Evolutionary conservation across 2,329 filamentous ascomycete species (phyloP).

Genomic region (Trichoderma sp.): DNA sequence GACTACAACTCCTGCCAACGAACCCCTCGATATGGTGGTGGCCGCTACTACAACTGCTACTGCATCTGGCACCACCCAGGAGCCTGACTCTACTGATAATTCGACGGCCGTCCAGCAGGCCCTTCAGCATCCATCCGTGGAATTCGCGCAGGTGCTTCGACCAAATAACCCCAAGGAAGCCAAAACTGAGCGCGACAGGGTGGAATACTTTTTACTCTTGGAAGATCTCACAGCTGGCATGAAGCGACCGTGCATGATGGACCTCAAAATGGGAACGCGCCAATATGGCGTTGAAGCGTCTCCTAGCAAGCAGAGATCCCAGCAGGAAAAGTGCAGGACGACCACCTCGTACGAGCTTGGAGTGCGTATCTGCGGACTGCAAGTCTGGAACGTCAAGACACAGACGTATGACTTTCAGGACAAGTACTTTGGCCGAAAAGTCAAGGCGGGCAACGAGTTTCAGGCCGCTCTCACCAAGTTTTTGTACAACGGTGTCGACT

Average conservation of each 20-base stretch:
- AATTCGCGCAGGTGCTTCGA: conserved; percentile 50
- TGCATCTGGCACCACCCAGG: background rate
- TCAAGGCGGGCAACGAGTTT: conserved; percentile 87
- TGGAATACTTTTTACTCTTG: conserved; percentile 89
- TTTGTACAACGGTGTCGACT: conserved; percentile 84
- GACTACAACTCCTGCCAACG: background rate
- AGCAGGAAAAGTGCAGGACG: conserved; percentile 86
- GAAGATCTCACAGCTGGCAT: conserved; percentile 96
- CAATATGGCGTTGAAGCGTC: conserved; percentile 93
- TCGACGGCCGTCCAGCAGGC: conserved; percentile 35
- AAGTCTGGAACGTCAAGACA: conserved; percentile 87
- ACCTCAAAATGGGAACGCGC: conserved; percentile 97
- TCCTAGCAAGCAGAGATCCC: conserved; percentile 89
- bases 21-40: background rate
- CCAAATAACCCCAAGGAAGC: conserved; percentile 79
- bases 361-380: conserved; percentile 91
- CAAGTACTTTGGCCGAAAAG: conserved; percentile 91
- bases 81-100: conserved; percentile 40
- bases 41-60: background rate
- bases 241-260: conserved; percentile 94
- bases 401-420: conserved; percentile 93
- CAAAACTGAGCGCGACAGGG: conserved; percentile 65
- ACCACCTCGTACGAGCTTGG: conserved; percentile 92
- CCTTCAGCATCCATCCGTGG: conserved; percentile 40
- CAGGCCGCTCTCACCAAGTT: conserved; percentile 86